Evolutionary conservation across 441 rosid species (phyloP), one percentile per base, ranked within the genome.

Genomic region (Breynia disticha): DNA sequence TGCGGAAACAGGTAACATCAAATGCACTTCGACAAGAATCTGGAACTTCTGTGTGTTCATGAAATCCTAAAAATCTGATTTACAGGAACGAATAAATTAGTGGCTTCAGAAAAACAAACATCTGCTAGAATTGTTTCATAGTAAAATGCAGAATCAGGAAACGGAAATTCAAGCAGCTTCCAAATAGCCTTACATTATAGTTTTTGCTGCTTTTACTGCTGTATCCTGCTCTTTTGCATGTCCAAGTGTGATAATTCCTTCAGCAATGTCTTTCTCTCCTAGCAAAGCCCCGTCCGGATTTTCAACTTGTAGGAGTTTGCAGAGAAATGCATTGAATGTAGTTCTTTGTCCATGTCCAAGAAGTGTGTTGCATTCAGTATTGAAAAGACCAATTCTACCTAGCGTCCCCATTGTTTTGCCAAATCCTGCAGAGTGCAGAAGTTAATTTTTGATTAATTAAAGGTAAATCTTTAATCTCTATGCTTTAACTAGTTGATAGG

Each of bases 361-460:
- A 64, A 74, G 21, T 38, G 77, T 70, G 67, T 71, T 75, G 55
- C 75, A 44, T 72, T 78, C 83, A 20, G 57, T 12, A n/a, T 20
- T 54, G 19, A 87, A 77, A 46, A 87, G 66, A 52, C 96, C 87
- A 39, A 86, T 77, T 78, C 78, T 87, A 17, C 80, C 73, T 54
- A 87, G 79, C 15, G 86, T 78, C 45, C 76, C 78, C 95, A 88
- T 87, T 50, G 74, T 79, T 69, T 76, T 68, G 19, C 98, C 63
- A 67, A 86, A 91, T 32, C 98, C 94, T 86, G 63, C 54, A 67
- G 37, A 61, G 56, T 52, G n/a, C 48, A 35, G n/a, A n/a, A n/a
- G n/a, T n/a, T n/a, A n/a, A n/a, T n/a, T n/a, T n/a, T n/a, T 39
- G 16, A 28, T 22, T 5, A 24, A 50, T 4, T 24, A 51, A 51